Conservation (phyloP, 202 grass and related monocot species). For the Sporobolus alterniflorus region DNA sequence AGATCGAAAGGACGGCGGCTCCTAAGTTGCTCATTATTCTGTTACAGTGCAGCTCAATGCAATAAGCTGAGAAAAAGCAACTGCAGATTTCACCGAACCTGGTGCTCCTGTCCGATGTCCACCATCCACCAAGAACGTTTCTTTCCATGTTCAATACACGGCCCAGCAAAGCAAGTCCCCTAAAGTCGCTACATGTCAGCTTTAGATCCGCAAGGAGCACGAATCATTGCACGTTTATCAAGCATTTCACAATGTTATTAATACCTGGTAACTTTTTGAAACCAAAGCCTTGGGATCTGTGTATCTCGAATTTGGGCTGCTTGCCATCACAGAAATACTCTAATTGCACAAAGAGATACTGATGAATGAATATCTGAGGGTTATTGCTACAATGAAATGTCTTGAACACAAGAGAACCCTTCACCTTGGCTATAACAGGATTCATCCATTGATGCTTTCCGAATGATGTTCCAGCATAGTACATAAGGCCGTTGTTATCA, state of each 20-base stretch:
- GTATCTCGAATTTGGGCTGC: conserved; percentile 90
- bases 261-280: conserved; percentile 94
- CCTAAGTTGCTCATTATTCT: background rate
- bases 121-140: conserved; percentile 97
- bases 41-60: background rate
- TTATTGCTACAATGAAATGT: conserved; percentile 1
- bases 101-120: conserved; percentile 81
- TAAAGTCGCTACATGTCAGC: conserved; percentile 42
- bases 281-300: conserved; percentile 93
- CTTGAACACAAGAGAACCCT: background rate
- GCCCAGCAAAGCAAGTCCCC: conserved; percentile 93
- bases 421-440: conserved; percentile 94
- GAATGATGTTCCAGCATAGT: conserved; percentile 92
- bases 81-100: conserved; percentile 50
- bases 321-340: conserved; percentile 86
- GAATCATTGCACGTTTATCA: background rate
- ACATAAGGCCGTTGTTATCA: conserved; percentile 88
- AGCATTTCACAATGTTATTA: conserved; percentile 4
- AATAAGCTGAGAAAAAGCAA: too few relatives aligned
- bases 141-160: conserved; percentile 65
- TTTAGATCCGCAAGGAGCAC: background rate
- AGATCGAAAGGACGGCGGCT: too few relatives aligned
- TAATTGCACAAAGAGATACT: conserved; percentile 37
- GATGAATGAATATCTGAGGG: conserved; percentile 10
- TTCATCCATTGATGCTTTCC: conserved; percentile 96